Percentiles rank a stretch among this genome's conserved stretches.
phyloP scores from a whole-genome alignment of 2,329 filamentous ascomycete species.

The Kalaharituber pfeilii region DNA sequence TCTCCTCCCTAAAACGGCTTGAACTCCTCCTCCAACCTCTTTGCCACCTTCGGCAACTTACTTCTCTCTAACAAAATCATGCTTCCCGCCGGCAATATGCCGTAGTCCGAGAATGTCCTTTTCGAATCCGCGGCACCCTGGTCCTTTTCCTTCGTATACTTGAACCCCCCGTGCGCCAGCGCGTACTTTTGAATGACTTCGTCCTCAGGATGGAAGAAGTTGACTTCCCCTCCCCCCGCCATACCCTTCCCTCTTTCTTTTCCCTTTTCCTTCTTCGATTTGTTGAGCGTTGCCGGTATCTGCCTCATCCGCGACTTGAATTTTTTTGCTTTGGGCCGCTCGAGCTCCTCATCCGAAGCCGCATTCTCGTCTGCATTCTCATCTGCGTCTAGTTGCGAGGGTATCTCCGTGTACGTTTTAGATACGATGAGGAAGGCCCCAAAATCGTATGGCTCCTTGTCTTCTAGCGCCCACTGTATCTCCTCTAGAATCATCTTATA shows the following conservation, averaged over 20 bases:
- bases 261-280: conserved; percentile 45
- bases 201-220: conserved; percentile 93
- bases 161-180: conserved; percentile 49
- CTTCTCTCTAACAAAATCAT: conserved; percentile 69
- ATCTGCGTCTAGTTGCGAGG: conserved; percentile 57
- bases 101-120: conserved; percentile 83
- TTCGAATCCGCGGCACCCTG: conserved; percentile 78
- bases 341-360: conserved; percentile 35
- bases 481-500: conserved; percentile 90
- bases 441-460: conserved; percentile 79
- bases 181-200: conserved; percentile 70
- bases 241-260: conserved; percentile 30
- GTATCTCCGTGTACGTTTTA: conserved; percentile 81
- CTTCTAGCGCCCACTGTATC: conserved; percentile 70
- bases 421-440: conserved; percentile 83
- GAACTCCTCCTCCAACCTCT: neutral
- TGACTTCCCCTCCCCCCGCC: conserved; percentile 35
- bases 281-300: conserved; percentile 2
- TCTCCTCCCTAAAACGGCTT: neutral
- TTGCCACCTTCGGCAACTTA: conserved; percentile 43
- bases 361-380: conserved; percentile 37
- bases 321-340: neutral
- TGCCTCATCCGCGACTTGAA: conserved; percentile 1
- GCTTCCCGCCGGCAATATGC: conserved; percentile 59
- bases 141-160: conserved; percentile 60